Base-by-base conservation (phyloP, 768 basidiomycete species). In the Termitomyces sp. region DNA sequence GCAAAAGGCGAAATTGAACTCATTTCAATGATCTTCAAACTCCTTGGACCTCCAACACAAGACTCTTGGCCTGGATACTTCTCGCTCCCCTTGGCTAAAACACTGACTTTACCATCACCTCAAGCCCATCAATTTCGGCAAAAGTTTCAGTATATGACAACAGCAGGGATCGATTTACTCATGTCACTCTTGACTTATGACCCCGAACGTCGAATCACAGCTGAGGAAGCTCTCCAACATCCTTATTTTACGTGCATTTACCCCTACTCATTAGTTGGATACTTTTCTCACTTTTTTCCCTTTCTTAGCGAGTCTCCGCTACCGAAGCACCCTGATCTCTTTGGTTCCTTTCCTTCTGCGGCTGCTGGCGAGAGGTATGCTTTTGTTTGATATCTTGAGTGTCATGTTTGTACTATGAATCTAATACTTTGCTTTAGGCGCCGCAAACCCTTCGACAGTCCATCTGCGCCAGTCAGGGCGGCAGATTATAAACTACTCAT, bases 331-430 rank as follows among this genome's bases (percentile, higher is more conserved):
- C 92, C 94, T 16, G 94, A 96, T 66, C 75, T 98, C 57, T 98
- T 99, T 73, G 84, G 90, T 1, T 95, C 93, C 2, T 99, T 98
- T 71, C 97, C 97, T 31, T 95, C 92, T 37, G 85, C 90, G 25
- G 97, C 97, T 23, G 96, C 95, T 17, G 97, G 97, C 37, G 97
- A 99, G 76, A 93, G 88, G 92, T 94, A 63, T 53, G n/a, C n/a
- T n/a, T n/a, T 85, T 76, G 11, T 17, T 19, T 31, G 50, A 32
- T 34, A 55, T 44, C 11, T n/a, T 19, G 32, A 29, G 27, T 54
- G 14, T 32, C 27, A 29, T 38, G 31, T n/a, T 40, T n/a, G n/a
- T 38, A 60, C 2, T 12, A 8, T 53, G 19, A 29, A 65, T 51
- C 60, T 49, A 46, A 51, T 49, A 50, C 53, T 48, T 19, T 34